Evolutionary conservation across 2,329 filamentous ascomycete species (phyloP).

Genomic region (Aspergillus pseudoglaucus): DNA sequence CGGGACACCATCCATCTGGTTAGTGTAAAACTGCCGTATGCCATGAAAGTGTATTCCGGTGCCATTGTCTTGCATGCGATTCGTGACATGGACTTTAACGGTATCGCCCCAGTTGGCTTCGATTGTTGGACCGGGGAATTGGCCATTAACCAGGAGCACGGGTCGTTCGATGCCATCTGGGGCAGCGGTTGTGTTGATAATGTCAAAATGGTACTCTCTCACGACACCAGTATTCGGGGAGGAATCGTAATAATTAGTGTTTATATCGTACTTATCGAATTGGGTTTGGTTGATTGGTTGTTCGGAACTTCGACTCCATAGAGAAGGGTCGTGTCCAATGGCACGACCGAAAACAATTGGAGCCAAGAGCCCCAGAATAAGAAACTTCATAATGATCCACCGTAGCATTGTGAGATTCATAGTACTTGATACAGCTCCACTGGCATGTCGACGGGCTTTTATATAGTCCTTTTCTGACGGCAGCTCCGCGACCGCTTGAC

Average conservation of each 20-base stretch:
- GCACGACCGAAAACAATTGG: no score
- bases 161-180: slow-evolving; percentile 29
- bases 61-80: slow-evolving; percentile 34
- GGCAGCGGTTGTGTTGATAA: slow-evolving; percentile 10
- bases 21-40: slow-evolving; percentile 25
- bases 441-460: no score
- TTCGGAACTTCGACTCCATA: no score
- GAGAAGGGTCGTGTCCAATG: no score
- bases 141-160: slow-evolving; percentile 54
- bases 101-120: slow-evolving; percentile 58
- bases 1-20: slow-evolving; percentile 25
- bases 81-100: slow-evolving; percentile 51
- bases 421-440: no score
- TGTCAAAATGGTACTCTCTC: slow-evolving; percentile 13
- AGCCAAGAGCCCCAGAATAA: no score
- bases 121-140: slow-evolving; percentile 62
- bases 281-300: slow-evolving; percentile 8
- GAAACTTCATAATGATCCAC: no score
- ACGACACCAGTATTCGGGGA: slow-evolving; percentile 10
- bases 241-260: slow-evolving; percentile 28
- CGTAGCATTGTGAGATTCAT: no score
- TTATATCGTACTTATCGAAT: slow-evolving; percentile 10
- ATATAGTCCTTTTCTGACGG: no score
- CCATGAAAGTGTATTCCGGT: slow-evolving; percentile 30
- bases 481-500: no score